Base-by-base conservation (phyloP, 805 yeast genomes). In the Sungouiozyma intestinalis region DNA sequence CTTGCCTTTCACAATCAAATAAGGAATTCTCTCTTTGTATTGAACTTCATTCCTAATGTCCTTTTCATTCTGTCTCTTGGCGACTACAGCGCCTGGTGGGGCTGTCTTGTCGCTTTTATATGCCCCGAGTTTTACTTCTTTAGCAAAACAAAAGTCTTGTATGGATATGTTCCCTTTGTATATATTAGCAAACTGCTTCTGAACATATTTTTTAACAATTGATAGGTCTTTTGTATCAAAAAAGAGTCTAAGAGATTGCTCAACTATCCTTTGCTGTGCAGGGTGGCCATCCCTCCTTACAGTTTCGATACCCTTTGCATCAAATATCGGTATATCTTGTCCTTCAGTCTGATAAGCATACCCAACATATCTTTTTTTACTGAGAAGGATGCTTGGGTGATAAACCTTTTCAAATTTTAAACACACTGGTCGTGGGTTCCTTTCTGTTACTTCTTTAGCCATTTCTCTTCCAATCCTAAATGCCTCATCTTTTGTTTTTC, bases 241-340 rank as follows among this genome's bases (percentile, higher is more conserved):
- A 2, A 92, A 60, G 0, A 76, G 67, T 31, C 82, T 65, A 3
- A 92, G 62, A 0, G 82, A 63, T 44, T 77, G 74, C 47, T 85
- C 94, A 24, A 85, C 79, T 16, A 92, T 78, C 49, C 80, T 79
- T 61, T 79, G 94, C 49, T 85, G 94, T 0, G 95, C 95, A 0
- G 94, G 94, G 19, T 88, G 82, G 0, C 97, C 97, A 62, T 92
- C 98, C 48, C 98, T 66, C 48, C 98, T 64, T 0, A 92, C 85
- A 0, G 97, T 92, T 56, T 92, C 98, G 11, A 86, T 87, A 1
- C 98, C 98, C 51, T 92, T 92, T 0, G 98, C 97, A 65, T 92
- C 97, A 59, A 92, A 87, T 29, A 62, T 70, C 0, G 96, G 85
- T 5, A 46, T 63, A 2, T 41, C 48, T 49, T 82, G 87, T 14